Percentiles rank a stretch among this genome's conserved stretches.
phyloP scores from a whole-genome alignment of 345 rosid genomes.

The Ceriops decandra region DNA sequence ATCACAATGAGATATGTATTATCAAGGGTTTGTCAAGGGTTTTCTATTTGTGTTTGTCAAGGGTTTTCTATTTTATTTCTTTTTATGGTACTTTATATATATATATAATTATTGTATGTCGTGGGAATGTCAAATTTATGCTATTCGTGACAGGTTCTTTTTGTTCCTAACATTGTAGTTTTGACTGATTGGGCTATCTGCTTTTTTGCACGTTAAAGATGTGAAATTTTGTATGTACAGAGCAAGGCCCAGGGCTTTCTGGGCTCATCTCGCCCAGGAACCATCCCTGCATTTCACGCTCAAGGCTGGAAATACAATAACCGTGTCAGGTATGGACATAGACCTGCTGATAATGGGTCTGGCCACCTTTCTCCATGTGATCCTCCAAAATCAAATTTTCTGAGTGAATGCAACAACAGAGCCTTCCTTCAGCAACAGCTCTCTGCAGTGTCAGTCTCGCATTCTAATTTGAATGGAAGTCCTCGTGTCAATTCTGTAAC shows the following conservation, averaged over 20 bases:
- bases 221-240: slow-evolving; percentile 42
- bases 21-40: no score
- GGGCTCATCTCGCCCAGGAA: slow-evolving; percentile 70
- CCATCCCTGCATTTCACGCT: slow-evolving; percentile 26
- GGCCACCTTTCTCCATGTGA: slow-evolving; percentile 14
- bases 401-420: slow-evolving; percentile 8
- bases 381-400: slow-evolving; percentile 8
- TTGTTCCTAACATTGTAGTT: not conserved
- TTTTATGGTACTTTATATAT: no score
- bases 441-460: slow-evolving; percentile 21
- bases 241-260: slow-evolving; percentile 62
- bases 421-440: not conserved
- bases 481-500: slow-evolving; percentile 16
- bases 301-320: slow-evolving; percentile 10
- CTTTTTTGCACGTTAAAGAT: no score
- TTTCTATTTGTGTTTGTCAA: no score
- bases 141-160: not conserved
- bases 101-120: no score
- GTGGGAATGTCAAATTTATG: no score
- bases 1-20: no score
- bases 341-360: slow-evolving; percentile 41
- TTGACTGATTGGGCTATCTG: not conserved
- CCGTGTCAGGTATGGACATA: slow-evolving; percentile 45
- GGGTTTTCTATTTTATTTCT: no score
- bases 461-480: slow-evolving; percentile 24